Conservation (phyloP, 140 eudicot genomes). For the Erigeron philadelphicus region DNA sequence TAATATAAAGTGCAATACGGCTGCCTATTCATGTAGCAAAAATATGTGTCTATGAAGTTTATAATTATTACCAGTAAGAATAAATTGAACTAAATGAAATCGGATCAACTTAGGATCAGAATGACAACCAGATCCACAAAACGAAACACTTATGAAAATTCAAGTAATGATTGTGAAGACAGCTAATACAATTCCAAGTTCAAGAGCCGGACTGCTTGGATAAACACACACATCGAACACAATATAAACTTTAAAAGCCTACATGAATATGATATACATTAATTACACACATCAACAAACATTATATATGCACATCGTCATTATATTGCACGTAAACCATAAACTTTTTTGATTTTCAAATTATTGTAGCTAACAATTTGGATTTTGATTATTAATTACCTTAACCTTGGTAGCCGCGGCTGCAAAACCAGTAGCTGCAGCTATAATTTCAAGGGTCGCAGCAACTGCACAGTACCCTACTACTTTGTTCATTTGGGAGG, state of each 20-base stretch:
- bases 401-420: slow-evolving; percentile 29
- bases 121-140: slow-evolving; percentile 17
- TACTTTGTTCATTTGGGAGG: slow-evolving; percentile 39
- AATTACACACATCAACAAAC: background rate
- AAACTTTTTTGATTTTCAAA: no score
- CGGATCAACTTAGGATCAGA: slow-evolving; percentile 17
- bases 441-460: slow-evolving; percentile 28
- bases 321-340: no score
- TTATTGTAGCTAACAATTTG: no score
- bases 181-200: slow-evolving; percentile 27
- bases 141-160: slow-evolving; percentile 23
- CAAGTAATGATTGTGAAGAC: slow-evolving; percentile 29
- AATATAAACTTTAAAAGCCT: slow-evolving; percentile 23
- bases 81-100: no score
- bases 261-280: background rate
- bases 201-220: slow-evolving; percentile 37
- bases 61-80: background rate
- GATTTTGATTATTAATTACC: slow-evolving; percentile 19
- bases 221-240: slow-evolving; percentile 18
- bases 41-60: no score
- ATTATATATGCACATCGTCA: background rate
- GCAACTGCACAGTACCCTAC: slow-evolving; percentile 17
- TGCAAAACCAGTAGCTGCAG: slow-evolving; percentile 32
- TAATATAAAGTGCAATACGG: background rate
- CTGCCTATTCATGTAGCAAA: no score